Base-by-base conservation (phyloP, 768 basidiomycete species). In the Pisolithus microcarpus region DNA sequence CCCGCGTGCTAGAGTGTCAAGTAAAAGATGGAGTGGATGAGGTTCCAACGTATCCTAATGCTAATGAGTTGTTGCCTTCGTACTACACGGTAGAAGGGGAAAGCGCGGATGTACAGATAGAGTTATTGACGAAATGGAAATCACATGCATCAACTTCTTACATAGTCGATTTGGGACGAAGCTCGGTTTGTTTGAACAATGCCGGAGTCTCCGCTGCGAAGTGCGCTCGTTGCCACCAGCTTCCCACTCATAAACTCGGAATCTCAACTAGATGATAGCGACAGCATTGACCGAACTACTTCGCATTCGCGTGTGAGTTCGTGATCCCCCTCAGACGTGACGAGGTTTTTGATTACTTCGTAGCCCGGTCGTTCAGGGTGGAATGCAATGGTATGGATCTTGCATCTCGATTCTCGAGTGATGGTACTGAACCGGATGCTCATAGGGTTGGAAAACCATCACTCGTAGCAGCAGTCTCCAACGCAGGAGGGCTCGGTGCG, bases 331-430 rank as follows among this genome's bases (percentile, higher is more conserved):
- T 23, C 2, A 18, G 42, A 10, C 51, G 51, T 7, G 45, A 26
- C 18, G 3, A 45, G 30, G 10, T 52, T 44, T n/a, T n/a, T 16
- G 6, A 43, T 30, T 13, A n/a, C 13, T 10, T 13, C 26, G 48
- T 46, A 88, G 86, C 30, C 91, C 90, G 15, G 72, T 91, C 43
- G 78, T 93, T 1, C 91, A 92, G 64, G 90, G 89, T 21, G 90
- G 88, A n/a, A n/a, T n/a, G n/a, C n/a, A n/a, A n/a, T n/a, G n/a
- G n/a, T n/a, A n/a, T n/a, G n/a, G n/a, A n/a, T n/a, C n/a, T n/a
- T n/a, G n/a, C 45, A 43, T 48, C 5, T 43, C 18, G 43, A 16
- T 6, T 8, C 5, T 19, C 6, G 37, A 18, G 15, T 16, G 15
- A 10, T 26, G 15, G 38, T 43, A 31, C 44, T 50, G 28, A 16